Base-by-base conservation (phyloP, 2,329 filamentous ascomycete genomes). In the Fusarium decemcellulare region DNA sequence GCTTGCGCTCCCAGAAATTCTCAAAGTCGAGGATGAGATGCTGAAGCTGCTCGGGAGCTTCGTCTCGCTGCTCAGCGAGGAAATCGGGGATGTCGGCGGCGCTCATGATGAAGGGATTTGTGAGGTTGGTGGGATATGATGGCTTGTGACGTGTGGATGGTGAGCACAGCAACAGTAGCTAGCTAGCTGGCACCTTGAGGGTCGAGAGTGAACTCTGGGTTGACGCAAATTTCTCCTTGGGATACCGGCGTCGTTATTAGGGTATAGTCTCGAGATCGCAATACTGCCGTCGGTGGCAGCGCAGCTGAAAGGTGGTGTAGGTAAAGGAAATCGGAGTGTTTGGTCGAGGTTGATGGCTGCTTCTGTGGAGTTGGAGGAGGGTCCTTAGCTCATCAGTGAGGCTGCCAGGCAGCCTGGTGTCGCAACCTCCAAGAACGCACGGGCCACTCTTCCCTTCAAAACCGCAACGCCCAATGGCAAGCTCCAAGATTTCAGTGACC, bases 1-100 rank as follows among this genome's bases (percentile, higher is more conserved):
- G 88, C 85, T 98, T 98, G 76, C 95, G 91, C 86, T 99, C 96
- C 96, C 96, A 99, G 78, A 91, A 93, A 80, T 97, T 94, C 85
- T 99, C 96, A 72, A 99, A 97, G 76, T 92, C 90, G 75, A 99
- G 88, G 81, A 98, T 93, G 77, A 93, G 90, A 76, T 92, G 88
- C 83, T 98, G 95, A 56, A 97, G 89, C 80, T 97, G 93, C 74
- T 94, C 93, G 55, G 94, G 93, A 76, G 94, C 93, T 79, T 91
- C 86, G 78, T 97, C 94, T 79, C 94, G 92, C 88, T 97, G 93
- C 75, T 97, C 92, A 66, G 91, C 90, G 71, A 99, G 92, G 84
- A 98, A 97, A 81, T 97, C 93, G 79, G 93, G 88, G 81, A 98
- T 96, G 78, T 91, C 90, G 81, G 97, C 93, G 83, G 90, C 87